phyloP scores from a whole-genome alignment of 495 filamentous ascomycete species.

The Chaetomidium leptoderma region DNA sequence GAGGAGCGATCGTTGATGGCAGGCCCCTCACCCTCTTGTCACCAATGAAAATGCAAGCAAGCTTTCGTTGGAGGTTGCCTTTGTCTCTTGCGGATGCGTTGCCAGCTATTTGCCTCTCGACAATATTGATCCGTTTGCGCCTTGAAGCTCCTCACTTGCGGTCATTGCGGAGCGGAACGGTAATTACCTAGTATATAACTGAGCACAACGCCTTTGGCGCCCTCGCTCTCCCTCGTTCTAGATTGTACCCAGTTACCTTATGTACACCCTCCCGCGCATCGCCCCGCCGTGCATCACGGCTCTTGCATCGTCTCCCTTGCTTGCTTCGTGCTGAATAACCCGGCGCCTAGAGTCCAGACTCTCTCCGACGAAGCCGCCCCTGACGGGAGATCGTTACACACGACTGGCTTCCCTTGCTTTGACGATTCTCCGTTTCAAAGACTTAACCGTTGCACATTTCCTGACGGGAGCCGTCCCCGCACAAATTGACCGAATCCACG shows the following conservation, averaged over 20 bases:
- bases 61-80: background rate
- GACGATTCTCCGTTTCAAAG: slow-evolving; percentile 25
- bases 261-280: background rate
- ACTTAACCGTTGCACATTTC: too few relatives aligned
- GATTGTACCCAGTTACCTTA: too few relatives aligned
- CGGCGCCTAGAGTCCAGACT: slow-evolving; percentile 6
- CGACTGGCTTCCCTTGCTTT: slow-evolving; percentile 6
- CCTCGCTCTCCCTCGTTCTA: background rate
- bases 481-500: too few relatives aligned
- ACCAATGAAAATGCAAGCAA: too few relatives aligned
- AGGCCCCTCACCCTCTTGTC: too few relatives aligned
- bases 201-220: slow-evolving; percentile 2
- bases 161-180: background rate
- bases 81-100: too few relatives aligned
- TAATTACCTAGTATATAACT: background rate
- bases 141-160: background rate
- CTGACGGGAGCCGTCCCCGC: too few relatives aligned
- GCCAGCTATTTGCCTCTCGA: background rate
- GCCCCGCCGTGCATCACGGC: background rate
- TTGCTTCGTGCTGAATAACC: slow-evolving; percentile 10
- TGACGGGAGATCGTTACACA: slow-evolving; percentile 14
- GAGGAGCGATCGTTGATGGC: background rate
- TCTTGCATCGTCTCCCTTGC: slow-evolving; percentile 10
- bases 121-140: too few relatives aligned
- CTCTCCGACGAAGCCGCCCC: background rate